Evolutionary conservation across 164 flowering plant genomes (phyloP), one percentile per base, ranked within the genome.

Genomic region (Saururus chinensis): DNA sequence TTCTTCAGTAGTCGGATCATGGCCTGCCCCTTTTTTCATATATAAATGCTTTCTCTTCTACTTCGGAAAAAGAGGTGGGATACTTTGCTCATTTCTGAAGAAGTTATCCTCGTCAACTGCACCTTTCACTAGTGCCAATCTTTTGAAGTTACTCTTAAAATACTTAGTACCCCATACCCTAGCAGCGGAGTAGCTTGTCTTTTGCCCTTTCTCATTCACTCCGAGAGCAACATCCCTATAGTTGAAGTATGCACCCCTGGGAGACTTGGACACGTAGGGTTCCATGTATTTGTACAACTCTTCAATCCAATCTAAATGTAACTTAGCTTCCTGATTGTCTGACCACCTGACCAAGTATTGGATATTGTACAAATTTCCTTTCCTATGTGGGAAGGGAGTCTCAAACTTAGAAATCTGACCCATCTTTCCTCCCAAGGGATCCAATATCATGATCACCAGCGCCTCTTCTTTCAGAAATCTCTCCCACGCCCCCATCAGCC

Each of bases 391-490:
- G 35, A 67, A 70, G 9, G 77, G 74, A 26, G 49, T 64, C 25
- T 49, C 66, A 21, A 55, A 40, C 19, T 59, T 64, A 20, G 64
- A 22, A 56, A 71, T 41, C 56, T 54, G 8, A 25, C 26, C 17
- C 72, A 74, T 68, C 10, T 22, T 59, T 24, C 74, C 77, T 16
- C 77, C 77, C 54, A 64, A 61, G 9, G 77, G 77, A 19, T 62
- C 62, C 51, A 51, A 49, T 21, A 57, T 19, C 56, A 71, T 19
- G 49, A 54, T 11, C 10, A 9, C 56, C 57, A 9, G 25, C 17
- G 1, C 14, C 49, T 20, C 16, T 21, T 20, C 25, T 54, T 23
- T 25, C 9, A n/a, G 57, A 20, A 54, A 9, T 6, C 24, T 12
- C 4, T 23, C 13, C 57, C 23, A 21, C 1, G 21, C 16, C 17